Percentiles rank a stretch among this genome's conserved stretches.
Evolutionary conservation across 2,329 filamentous ascomycete species (phyloP).

Genomic region (Coccinonectria pachysandricola): DNA sequence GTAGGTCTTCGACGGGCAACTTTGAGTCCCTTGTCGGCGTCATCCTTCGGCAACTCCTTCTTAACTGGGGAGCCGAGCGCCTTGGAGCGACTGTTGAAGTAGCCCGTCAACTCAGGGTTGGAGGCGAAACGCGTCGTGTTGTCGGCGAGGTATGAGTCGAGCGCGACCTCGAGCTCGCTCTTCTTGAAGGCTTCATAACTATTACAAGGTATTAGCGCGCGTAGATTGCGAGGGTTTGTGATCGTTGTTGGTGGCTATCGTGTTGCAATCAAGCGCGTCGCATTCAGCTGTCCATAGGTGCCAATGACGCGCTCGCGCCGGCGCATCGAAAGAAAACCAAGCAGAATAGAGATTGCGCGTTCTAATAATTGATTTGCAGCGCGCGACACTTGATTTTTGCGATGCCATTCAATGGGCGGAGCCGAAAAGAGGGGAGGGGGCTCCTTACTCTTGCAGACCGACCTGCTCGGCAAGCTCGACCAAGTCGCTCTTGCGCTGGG

Average conservation of each 20-base stretch:
- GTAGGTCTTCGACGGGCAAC: constrained; percentile 34
- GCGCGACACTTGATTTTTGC: constrained; percentile 1
- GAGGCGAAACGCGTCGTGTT: constrained; percentile 56
- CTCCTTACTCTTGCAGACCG: constrained; percentile 65
- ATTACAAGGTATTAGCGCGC: too few species aligned
- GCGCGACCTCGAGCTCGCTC: constrained; percentile 62
- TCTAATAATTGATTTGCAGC: too few species aligned
- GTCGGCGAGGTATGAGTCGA: constrained; percentile 62
- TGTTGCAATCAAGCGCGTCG: too few species aligned
- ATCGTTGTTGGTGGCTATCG: too few species aligned
- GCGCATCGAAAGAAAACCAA: too few species aligned
- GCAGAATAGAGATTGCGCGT: too few species aligned
- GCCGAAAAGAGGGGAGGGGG: constrained; percentile 19
- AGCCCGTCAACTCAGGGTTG: constrained; percentile 57
- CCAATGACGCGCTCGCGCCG: too few species aligned
- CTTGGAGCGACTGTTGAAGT: constrained; percentile 60
- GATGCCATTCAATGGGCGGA: not conserved
- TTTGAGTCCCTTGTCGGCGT: constrained; percentile 31
- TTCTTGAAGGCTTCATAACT: constrained; percentile 68
- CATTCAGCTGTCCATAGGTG: too few species aligned
- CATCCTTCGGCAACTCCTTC: constrained; percentile 33
- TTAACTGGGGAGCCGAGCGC: constrained; percentile 52
- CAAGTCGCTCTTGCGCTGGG: constrained; percentile 75
- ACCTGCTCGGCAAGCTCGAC: constrained; percentile 61
- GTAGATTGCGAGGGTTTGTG: too few species aligned